phyloP scores from a whole-genome alignment of 768 basidiomycete genomes.

The Panellus pusillus region DNA sequence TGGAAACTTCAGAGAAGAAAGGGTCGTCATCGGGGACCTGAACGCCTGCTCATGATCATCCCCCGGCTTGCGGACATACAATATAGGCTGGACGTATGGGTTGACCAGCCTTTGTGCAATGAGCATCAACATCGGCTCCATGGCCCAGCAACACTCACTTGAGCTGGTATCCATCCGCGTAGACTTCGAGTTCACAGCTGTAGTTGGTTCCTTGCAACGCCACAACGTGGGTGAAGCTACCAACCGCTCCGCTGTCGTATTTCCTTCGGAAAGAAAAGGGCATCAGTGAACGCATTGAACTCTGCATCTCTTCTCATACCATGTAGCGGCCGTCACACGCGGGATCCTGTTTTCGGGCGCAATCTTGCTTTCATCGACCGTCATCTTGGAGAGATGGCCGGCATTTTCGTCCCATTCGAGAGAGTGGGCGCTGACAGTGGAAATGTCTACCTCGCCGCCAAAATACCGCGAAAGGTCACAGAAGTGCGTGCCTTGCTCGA shows the following conservation, averaged over 20 bases:
- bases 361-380: conserved; percentile 83
- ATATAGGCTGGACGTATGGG: conserved; percentile 89
- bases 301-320: conserved; percentile 46
- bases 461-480: conserved; percentile 97
- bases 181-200: conserved; percentile 92
- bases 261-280: conserved; percentile 57
- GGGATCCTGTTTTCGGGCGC: conserved; percentile 88
- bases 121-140: conserved; percentile 9
- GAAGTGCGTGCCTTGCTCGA: conserved; percentile 96
- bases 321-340: conserved; percentile 88
- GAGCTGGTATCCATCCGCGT: conserved; percentile 88
- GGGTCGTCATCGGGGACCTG: conserved; percentile 80
- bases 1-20: conserved; percentile 91
- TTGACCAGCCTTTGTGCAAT: conserved; percentile 66
- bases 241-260: conserved; percentile 93
- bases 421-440: conserved; percentile 78
- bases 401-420: conserved; percentile 92
- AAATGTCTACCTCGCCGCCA: conserved; percentile 91
- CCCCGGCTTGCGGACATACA: conserved; percentile 83
- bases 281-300: conserved; percentile 3
- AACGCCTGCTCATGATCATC: conserved; percentile 72
- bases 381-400: conserved; percentile 77
- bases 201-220: conserved; percentile 92
- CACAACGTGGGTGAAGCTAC: conserved; percentile 86
- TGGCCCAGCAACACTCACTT: conserved; percentile 49